Conservation (phyloP, 495 filamentous ascomycete genomes). For the Halenospora varia region DNA sequence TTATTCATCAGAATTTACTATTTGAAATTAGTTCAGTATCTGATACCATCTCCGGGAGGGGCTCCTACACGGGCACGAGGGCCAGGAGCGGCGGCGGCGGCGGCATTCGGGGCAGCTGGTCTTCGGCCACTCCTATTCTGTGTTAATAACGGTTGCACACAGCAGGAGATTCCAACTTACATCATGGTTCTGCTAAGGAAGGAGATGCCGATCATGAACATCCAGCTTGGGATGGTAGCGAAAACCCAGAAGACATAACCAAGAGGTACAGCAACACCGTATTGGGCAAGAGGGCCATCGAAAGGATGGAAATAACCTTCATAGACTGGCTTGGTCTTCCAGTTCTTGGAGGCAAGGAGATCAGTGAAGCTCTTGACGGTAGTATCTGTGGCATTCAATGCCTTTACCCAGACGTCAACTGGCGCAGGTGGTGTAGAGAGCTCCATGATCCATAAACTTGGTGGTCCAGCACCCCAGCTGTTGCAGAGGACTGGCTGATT, state of each 20-base stretch:
- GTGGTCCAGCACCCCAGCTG: constrained; percentile 68
- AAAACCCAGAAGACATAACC: constrained; percentile 75
- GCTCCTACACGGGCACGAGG: constrained; percentile 21
- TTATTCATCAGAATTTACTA: constrained; percentile 17
- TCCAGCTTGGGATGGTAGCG: constrained; percentile 52
- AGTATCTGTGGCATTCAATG: constrained; percentile 62
- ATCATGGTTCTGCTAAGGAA: constrained; percentile 80
- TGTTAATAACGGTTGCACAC: not conserved
- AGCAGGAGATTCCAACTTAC: constrained; percentile 50
- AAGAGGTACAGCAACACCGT: constrained; percentile 57
- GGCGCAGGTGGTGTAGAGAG: constrained; percentile 50
- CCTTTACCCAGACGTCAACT: constrained; percentile 56
- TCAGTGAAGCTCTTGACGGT: constrained; percentile 58
- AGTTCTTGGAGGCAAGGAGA: constrained; percentile 60
- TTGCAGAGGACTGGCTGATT: constrained; percentile 75
- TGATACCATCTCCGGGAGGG: constrained; percentile 18
- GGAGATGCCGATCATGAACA: constrained; percentile 75
- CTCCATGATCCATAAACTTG: constrained; percentile 68
- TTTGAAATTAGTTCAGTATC: constrained; percentile 11
- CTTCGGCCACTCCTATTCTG: constrained; percentile 18
- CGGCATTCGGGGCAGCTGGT: not conserved
- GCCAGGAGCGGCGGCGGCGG: constrained; percentile 7
- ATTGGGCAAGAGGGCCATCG: constrained; percentile 64
- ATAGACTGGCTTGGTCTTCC: constrained; percentile 50
- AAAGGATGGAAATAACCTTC: constrained; percentile 80